Evolutionary conservation across 164 flowering plant species (phyloP).

Genomic region (Pachysandra terminalis): DNA sequence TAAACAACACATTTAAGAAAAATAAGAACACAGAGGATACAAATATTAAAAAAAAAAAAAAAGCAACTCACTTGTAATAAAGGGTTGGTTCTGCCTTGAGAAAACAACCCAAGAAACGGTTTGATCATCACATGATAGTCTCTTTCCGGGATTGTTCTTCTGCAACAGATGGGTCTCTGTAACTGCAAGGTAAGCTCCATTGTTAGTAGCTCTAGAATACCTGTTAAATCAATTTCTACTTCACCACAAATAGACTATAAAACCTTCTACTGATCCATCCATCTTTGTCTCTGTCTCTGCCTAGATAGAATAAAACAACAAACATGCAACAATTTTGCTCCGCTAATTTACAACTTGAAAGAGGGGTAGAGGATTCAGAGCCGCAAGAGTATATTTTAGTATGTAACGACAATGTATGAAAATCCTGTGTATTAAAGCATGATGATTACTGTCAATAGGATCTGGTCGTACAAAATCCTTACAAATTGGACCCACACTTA

Average conservation of each 20-base stretch:
- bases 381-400: too few relatives aligned
- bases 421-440: too few relatives aligned
- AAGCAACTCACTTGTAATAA: constrained; percentile 38
- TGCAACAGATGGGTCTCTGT: constrained; percentile 33
- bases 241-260: neutral
- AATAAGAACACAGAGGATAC: too few relatives aligned
- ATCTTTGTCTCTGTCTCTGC: neutral
- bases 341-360: too few relatives aligned
- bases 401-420: too few relatives aligned
- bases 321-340: too few relatives aligned
- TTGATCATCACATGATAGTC: constrained; percentile 37
- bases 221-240: neutral
- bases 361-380: too few relatives aligned
- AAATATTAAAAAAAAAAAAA: too few relatives aligned
- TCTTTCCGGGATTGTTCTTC: constrained; percentile 22
- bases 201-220: constrained; percentile 11
- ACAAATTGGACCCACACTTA: too few relatives aligned
- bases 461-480: too few relatives aligned
- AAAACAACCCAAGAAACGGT: constrained; percentile 36
- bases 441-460: too few relatives aligned
- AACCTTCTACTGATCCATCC: neutral
- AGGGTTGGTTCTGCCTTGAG: constrained; percentile 24
- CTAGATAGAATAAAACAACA: neutral
- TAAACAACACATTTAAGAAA: neutral
- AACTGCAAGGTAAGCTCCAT: constrained; percentile 47